phyloP scores from a whole-genome alignment of 2,329 filamentous ascomycete genomes.

The Colletotrichum graminicola region DNA sequence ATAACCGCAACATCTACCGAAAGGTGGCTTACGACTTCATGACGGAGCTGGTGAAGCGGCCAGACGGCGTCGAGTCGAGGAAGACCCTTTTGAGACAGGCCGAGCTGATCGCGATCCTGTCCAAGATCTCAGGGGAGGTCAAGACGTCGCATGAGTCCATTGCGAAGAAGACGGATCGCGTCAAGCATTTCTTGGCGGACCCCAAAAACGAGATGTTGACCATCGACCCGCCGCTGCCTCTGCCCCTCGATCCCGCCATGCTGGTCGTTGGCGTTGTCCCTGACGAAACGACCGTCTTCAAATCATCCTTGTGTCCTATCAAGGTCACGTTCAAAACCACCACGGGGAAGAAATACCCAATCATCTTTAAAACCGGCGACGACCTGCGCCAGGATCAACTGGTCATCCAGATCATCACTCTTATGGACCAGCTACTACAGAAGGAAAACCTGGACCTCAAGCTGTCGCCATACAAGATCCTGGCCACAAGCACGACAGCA shows the following conservation, averaged over 20 bases:
- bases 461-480: conserved; percentile 93
- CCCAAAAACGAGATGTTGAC: conserved; percentile 87
- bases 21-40: conserved; percentile 98
- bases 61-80: conserved; percentile 78
- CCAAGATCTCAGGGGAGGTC: conserved; percentile 90
- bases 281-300: conserved; percentile 92
- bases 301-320: conserved; percentile 92
- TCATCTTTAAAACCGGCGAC: conserved; percentile 98
- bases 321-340: conserved; percentile 90
- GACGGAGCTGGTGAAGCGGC: conserved; percentile 80
- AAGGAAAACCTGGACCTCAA: conserved; percentile 98
- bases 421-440: conserved; percentile 95
- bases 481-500: conserved; percentile 89
- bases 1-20: conserved; percentile 87
- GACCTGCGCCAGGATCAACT: conserved; percentile 97
- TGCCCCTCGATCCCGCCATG: conserved; percentile 89
- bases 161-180: conserved; percentile 81
- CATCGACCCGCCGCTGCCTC: conserved; percentile 87
- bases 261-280: conserved; percentile 83
- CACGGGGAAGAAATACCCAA: conserved; percentile 82
- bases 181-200: conserved; percentile 88
- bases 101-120: conserved; percentile 87
- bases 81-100: conserved; percentile 86
- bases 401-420: conserved; percentile 91
- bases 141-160: conserved; percentile 84